phyloP scores from a whole-genome alignment of 257 asterid species.

The Solanum medicagineum region DNA sequence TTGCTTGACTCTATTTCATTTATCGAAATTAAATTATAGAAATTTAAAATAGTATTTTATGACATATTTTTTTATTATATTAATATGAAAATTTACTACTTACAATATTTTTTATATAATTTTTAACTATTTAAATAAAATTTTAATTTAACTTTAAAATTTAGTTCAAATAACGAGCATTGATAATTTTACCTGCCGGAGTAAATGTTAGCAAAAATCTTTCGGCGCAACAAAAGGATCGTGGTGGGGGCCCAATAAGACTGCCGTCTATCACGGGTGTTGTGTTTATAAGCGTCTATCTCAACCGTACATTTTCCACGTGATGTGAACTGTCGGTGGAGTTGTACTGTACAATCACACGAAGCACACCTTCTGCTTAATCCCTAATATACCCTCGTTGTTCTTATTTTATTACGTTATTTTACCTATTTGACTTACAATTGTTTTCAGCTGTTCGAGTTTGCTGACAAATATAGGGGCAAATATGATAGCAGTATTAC shows the following conservation, averaged over 20 bases:
- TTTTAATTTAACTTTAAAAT: no score
- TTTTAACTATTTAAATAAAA: no score
- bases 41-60: no score
- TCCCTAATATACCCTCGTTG: background rate
- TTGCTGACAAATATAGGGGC: constrained; percentile 94
- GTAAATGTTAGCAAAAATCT: constrained; percentile 13
- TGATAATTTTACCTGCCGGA: background rate
- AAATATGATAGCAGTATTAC: constrained; percentile 89
- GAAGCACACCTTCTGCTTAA: background rate
- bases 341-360: background rate
- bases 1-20: no score
- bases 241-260: constrained; percentile 6
- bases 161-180: background rate
- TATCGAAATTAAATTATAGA: no score
- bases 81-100: no score
- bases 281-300: constrained; percentile 17
- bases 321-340: constrained; percentile 21
- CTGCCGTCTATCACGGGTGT: constrained; percentile 34
- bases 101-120: no score
- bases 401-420: background rate
- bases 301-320: constrained; percentile 29
- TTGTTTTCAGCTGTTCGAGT: constrained; percentile 66
- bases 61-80: no score
- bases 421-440: background rate
- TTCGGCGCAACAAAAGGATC: constrained; percentile 37